Evolutionary conservation across 768 basidiomycete species (phyloP), one percentile per base, ranked within the genome.

Genomic region (Lepiota brunneoincarnata): DNA sequence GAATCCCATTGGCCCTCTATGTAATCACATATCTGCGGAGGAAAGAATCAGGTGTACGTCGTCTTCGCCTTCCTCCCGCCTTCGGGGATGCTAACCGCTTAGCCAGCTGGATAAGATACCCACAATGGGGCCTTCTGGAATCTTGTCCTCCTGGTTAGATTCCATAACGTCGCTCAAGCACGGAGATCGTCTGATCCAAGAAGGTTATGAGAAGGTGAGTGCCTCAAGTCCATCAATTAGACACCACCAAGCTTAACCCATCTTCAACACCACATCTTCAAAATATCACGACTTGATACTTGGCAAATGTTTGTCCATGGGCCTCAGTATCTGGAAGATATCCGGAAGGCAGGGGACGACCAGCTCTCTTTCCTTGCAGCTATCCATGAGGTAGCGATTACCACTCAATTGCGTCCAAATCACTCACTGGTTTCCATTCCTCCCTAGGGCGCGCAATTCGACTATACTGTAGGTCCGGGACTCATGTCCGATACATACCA

Each of bases 271-370:
- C 59, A 56, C 3, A 42, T 59, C 34, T 66, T 65, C 58, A 66
- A 61, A 38, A 18, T 67, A 3, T 53, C 58, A 10, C 57, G 55
- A 20, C 46, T 61, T 17, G 43, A 51, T 12, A 28, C 37, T 11
- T 62, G 60, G 61, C 23, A 60, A 2, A 54, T 65, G 21, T 62
- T 83, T 7, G 63, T 76, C 18, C 69, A 69, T 17, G 75, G 78
- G 1, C 63, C 68, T 0, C 56, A 73, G 21, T 66, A 75, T 42
- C 64, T 82, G 11, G 77, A 83, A 5, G 83, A 84, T 38, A 60
- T 86, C 15, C 72, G 79, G 20, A 66, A 61, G 48, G 71, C 71
- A 0, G 52, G 56, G 0, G 67, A 72, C 2, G 67, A 72, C 1
- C 57, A 69, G 9, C 59, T 74, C 1, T 70, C 66, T 1, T 65